These are phyloP conservation scores for Cerrena zonata DNA, from an alignment of 1,284 basidiomycete species.

Conservation along the genomic window DNA sequence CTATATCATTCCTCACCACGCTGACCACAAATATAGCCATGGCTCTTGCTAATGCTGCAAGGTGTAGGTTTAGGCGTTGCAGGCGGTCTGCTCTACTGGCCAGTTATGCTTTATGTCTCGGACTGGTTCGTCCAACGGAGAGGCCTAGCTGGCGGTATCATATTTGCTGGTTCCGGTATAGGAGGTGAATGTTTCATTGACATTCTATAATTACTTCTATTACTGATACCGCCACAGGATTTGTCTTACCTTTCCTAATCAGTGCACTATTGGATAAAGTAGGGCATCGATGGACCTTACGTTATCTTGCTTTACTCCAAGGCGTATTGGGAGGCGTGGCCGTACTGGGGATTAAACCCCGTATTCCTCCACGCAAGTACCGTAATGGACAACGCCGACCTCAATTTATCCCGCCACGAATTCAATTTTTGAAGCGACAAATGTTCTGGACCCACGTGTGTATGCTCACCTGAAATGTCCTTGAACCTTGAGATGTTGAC, in stretches of 20 bases:
- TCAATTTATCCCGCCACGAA: constrained; percentile 9
- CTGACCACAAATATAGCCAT: constrained; percentile 13
- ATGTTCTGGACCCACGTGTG: constrained; percentile 20
- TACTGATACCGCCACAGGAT: constrained; percentile 5
- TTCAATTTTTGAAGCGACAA: constrained; percentile 18
- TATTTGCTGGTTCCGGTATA: constrained; percentile 25
- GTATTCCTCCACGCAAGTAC: constrained; percentile 1
- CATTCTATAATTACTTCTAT: neutral
- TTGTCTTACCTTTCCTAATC: constrained; percentile 4
- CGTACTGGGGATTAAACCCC: neutral
- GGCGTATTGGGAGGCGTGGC: neutral
- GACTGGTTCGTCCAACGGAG: constrained; percentile 23
- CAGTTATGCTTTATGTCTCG: constrained; percentile 20
- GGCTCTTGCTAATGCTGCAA: constrained; percentile 25
- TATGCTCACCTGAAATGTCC: neutral
- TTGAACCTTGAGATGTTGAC: neutral
- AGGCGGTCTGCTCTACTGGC: constrained; percentile 23
- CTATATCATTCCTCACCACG: too few relatives aligned
- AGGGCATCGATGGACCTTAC: constrained; percentile 1
- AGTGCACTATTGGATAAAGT: neutral
- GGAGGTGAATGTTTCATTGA: constrained; percentile 17
- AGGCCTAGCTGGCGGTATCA: constrained; percentile 24
- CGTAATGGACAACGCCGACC: neutral
- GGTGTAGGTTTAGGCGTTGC: constrained; percentile 22
- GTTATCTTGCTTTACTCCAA: neutral